Conservation (phyloP, 768 basidiomycete species). For the Hygrophorus russula region DNA sequence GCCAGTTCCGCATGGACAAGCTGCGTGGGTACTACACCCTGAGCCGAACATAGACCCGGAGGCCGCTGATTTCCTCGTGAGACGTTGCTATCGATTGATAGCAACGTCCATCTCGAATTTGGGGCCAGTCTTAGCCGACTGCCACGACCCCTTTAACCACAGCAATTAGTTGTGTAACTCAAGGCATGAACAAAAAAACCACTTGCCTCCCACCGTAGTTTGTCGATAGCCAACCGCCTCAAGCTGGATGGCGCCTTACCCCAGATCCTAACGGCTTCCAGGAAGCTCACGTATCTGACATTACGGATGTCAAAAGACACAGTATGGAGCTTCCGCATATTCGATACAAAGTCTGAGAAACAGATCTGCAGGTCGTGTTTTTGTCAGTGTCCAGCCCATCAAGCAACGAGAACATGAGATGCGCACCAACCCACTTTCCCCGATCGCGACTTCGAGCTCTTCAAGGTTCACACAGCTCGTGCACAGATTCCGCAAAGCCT, state of each 20-base stretch:
- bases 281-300: not conserved
- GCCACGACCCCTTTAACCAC: slow-evolving; percentile 1
- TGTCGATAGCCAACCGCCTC: slow-evolving; percentile 2
- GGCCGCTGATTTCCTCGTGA: too few species aligned
- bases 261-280: not conserved
- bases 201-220: slow-evolving; percentile 2
- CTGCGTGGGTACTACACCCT: too few species aligned
- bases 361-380: not conserved
- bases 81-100: too few species aligned
- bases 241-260: not conserved
- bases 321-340: slow-evolving; percentile 3
- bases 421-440: not conserved
- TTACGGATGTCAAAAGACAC: slow-evolving; percentile 1
- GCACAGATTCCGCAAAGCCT: slow-evolving; percentile 12
- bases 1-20: too few species aligned
- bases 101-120: not conserved
- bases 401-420: not conserved
- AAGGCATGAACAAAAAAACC: not conserved
- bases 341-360: not conserved
- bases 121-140: not conserved
- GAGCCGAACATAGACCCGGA: too few species aligned
- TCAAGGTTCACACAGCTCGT: slow-evolving; percentile 13
- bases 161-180: not conserved
- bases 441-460: slow-evolving; percentile 1
- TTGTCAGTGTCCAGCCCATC: not conserved